Evolutionary conservation across 31 red algal species (phyloP).

Genomic region (Bonnemaisonia californica): DNA sequence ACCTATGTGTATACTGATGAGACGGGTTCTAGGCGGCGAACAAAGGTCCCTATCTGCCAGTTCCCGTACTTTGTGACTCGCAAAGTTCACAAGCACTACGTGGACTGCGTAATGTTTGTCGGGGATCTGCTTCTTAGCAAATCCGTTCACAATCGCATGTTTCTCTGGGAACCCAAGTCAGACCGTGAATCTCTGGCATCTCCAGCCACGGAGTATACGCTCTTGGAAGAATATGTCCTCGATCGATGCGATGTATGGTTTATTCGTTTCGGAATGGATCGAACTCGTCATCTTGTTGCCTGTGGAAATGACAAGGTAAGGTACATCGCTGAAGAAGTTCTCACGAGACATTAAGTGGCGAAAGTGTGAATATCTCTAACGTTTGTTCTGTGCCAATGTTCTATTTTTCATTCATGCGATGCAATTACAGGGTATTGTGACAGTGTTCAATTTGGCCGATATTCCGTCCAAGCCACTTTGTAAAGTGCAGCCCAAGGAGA

Average conservation of each 20-base stretch:
- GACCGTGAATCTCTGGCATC: slow-evolving; percentile 62
- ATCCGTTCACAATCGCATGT: slow-evolving; percentile 80
- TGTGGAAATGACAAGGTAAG: slow-evolving; percentile 74
- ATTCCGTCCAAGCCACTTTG: slow-evolving; percentile 46
- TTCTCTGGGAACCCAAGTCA: slow-evolving; percentile 81
- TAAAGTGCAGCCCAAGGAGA: slow-evolving; percentile 46
- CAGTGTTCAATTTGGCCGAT: slow-evolving; percentile 50
- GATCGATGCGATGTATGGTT: slow-evolving; percentile 68
- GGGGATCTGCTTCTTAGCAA: slow-evolving; percentile 90
- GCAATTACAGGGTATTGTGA: slow-evolving; percentile 50
- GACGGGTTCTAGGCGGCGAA: slow-evolving; percentile 49
- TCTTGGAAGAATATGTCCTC: slow-evolving; percentile 59
- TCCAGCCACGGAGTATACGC: slow-evolving; percentile 59
- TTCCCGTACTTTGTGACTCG: slow-evolving; percentile 77
- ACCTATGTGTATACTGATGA: slow-evolving; percentile 57
- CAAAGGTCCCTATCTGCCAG: slow-evolving; percentile 73
- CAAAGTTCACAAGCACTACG: slow-evolving; percentile 89
- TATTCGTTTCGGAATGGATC: slow-evolving; percentile 69
- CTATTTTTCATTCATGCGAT: slow-evolving; percentile 4
- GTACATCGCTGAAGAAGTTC: too few species aligned
- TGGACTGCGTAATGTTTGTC: slow-evolving; percentile 90
- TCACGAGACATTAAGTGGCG: too few species aligned
- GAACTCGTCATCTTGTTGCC: slow-evolving; percentile 50
- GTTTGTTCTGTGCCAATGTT: too few species aligned
- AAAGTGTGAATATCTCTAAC: too few species aligned